A percentile compares a stretch with the other conserved stretches of the same genome.
phyloP scores from a whole-genome alignment of 2,329 filamentous ascomycete species.

The Colletotrichum sansevieriae region DNA sequence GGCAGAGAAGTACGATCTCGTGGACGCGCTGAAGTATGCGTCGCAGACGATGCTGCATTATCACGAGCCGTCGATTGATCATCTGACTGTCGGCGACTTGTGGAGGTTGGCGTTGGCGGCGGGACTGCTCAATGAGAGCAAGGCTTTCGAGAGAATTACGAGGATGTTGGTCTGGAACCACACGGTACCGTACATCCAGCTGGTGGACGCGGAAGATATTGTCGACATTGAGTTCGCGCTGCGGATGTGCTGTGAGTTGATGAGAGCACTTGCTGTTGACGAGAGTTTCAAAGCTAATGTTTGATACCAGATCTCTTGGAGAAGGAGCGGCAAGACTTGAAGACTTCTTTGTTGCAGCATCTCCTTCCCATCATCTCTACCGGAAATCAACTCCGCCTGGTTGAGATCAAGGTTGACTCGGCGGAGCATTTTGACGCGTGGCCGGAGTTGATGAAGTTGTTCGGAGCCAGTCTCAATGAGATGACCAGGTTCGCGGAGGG shows the following conservation, averaged over 20 bases:
- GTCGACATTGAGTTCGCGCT: slow-evolving; percentile 39
- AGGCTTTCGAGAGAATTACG: slow-evolving; percentile 38
- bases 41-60: slow-evolving; percentile 38
- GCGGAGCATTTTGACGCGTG: slow-evolving; percentile 40
- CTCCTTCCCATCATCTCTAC: slow-evolving; percentile 39
- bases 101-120: slow-evolving; percentile 38
- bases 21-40: slow-evolving; percentile 36
- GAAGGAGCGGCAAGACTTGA: slow-evolving; percentile 40
- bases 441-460: slow-evolving; percentile 40
- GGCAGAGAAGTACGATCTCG: slow-evolving; percentile 47
- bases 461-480: slow-evolving; percentile 38
- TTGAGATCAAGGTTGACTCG: slow-evolving; percentile 42
- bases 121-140: slow-evolving; percentile 35
- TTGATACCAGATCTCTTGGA: slow-evolving; percentile 29
- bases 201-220: slow-evolving; percentile 37
- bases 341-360: slow-evolving; percentile 38
- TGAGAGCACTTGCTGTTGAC: slow-evolving; percentile 6
- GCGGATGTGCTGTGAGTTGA: slow-evolving; percentile 39
- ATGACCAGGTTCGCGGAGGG: slow-evolving; percentile 38
- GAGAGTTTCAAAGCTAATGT: slow-evolving; percentile 10
- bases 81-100: slow-evolving; percentile 38
- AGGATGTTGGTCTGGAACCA: slow-evolving; percentile 37
- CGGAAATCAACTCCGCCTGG: slow-evolving; percentile 38
- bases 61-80: slow-evolving; percentile 38
- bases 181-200: slow-evolving; percentile 38